Percentiles rank a stretch among this genome's conserved stretches.
phyloP scores from a whole-genome alignment of 2,329 filamentous ascomycete species.

The Aspergillus udagawae region DNA sequence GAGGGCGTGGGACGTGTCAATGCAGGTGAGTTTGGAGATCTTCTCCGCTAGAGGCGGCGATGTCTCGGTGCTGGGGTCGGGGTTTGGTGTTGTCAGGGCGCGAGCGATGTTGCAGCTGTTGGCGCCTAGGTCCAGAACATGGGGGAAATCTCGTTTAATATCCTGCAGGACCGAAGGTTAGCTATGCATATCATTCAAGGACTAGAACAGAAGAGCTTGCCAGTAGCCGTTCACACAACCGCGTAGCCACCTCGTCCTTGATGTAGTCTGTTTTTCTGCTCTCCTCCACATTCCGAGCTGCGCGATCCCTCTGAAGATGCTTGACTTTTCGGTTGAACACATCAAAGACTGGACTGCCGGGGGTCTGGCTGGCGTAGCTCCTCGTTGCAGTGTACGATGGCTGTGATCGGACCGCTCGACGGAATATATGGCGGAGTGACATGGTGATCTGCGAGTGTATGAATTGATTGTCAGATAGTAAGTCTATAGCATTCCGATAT shows the following conservation, averaged over 20 bases:
- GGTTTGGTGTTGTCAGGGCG: conserved; percentile 67
- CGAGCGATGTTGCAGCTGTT: conserved; percentile 93
- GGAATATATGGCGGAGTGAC: conserved; percentile 20
- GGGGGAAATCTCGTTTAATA: conserved; percentile 82
- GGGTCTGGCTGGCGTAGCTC: conserved; percentile 71
- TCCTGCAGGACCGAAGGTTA: conserved; percentile 53
- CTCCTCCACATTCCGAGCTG: conserved; percentile 63
- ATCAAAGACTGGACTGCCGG: conserved; percentile 73
- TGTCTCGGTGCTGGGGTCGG: conserved; percentile 50
- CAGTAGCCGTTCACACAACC: conserved; percentile 80
- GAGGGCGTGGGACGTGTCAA: conserved; percentile 73
- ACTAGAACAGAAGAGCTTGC: conserved; percentile 42
- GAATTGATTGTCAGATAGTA: neutral
- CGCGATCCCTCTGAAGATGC: conserved; percentile 86
- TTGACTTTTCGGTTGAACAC: conserved; percentile 89
- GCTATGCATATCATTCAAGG: conserved; percentile 12
- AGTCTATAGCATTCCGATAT: neutral
- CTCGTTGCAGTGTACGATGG: conserved; percentile 30
- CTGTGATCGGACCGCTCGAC: conserved; percentile 13
- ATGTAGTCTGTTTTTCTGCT: conserved; percentile 87
- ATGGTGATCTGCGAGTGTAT: conserved; percentile 10
- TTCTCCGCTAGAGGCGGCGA: conserved; percentile 60
- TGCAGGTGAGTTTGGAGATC: conserved; percentile 71
- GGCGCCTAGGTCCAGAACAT: conserved; percentile 86
- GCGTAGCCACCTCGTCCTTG: conserved; percentile 82